Percentiles rank a stretch among this genome's conserved stretches.
phyloP scores from a whole-genome alignment of 805 yeast species.

The Ogataea naganishii region DNA sequence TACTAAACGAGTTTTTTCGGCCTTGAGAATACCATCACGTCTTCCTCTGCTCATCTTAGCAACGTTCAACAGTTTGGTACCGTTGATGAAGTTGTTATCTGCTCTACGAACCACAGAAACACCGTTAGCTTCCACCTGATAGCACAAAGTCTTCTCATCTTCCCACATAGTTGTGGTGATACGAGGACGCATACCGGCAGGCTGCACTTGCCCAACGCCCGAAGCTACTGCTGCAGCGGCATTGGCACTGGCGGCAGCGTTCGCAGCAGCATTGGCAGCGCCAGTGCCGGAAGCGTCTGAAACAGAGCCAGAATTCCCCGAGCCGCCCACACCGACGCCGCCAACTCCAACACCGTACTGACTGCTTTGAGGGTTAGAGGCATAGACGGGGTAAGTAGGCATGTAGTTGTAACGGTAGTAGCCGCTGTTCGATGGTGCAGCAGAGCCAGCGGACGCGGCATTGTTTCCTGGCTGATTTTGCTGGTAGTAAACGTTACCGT shows the following conservation, averaged over 20 bases:
- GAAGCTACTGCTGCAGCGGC: constrained; percentile 18
- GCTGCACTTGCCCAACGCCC: constrained; percentile 29
- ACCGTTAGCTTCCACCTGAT: constrained; percentile 64
- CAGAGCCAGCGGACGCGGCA: constrained; percentile 1
- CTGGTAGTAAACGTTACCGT: constrained; percentile 1
- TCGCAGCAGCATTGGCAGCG: constrained; percentile 2
- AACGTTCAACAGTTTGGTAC: constrained; percentile 59
- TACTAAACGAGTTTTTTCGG: constrained; percentile 59
- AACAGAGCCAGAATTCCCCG: not conserved
- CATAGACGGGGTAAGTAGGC: not conserved
- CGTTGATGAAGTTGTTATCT: constrained; percentile 66
- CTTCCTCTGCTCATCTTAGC: constrained; percentile 71
- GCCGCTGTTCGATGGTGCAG: not conserved
- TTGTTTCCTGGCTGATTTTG: constrained; percentile 1
- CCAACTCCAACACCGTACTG: not conserved
- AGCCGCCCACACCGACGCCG: not conserved
- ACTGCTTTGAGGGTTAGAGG: not conserved
- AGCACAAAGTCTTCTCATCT: constrained; percentile 63
- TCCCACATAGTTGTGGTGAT: constrained; percentile 74
- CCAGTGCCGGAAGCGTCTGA: not conserved
- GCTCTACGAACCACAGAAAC: constrained; percentile 62
- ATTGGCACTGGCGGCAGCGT: constrained; percentile 6
- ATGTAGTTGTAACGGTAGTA: constrained; percentile 3
- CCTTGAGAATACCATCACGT: constrained; percentile 60
- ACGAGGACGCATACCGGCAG: constrained; percentile 42